These are phyloP conservation scores for Ustilago vetiveriae DNA, from an alignment of 1,284 basidiomycete species.

Conservation along the genomic window DNA sequence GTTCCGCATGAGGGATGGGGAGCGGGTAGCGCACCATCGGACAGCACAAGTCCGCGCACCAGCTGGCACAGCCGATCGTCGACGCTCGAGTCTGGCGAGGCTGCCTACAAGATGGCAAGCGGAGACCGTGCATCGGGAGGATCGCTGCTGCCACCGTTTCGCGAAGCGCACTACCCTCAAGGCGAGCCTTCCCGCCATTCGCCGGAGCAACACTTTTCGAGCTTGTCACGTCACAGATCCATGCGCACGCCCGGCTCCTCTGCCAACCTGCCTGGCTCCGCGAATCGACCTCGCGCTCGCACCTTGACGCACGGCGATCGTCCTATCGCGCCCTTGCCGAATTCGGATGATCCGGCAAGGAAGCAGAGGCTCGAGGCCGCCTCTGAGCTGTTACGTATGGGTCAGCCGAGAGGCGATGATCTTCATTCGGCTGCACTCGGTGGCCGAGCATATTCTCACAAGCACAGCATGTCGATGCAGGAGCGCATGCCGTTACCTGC, in stretches of 20 bases:
- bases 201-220: conserved; percentile 26
- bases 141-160: conserved; percentile 38
- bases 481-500: conserved; percentile 30
- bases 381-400: conserved; percentile 47
- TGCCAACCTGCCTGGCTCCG: conserved; percentile 24
- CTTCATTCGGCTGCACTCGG: neutral
- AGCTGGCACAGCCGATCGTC: conserved; percentile 57
- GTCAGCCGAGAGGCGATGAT: conserved; percentile 25
- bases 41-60: conserved; percentile 42
- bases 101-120: conserved; percentile 37
- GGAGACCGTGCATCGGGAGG: conserved; percentile 15
- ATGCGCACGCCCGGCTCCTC: conserved; percentile 33
- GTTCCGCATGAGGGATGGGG: conserved; percentile 38
- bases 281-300: conserved; percentile 42
- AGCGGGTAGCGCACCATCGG: conserved; percentile 32
- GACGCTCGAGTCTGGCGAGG: conserved; percentile 51
- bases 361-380: conserved; percentile 42
- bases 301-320: conserved; percentile 47
- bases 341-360: conserved; percentile 38
- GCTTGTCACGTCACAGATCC: conserved; percentile 36
- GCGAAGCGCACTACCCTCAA: conserved; percentile 12
- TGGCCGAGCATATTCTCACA: conserved; percentile 33
- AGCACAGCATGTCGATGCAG: conserved; percentile 45
- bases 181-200: conserved; percentile 26
- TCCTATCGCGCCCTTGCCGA: conserved; percentile 49